Base-by-base conservation (phyloP, 2,329 filamentous ascomycete species). In the Thermothelomyces thermophilus region DNA sequence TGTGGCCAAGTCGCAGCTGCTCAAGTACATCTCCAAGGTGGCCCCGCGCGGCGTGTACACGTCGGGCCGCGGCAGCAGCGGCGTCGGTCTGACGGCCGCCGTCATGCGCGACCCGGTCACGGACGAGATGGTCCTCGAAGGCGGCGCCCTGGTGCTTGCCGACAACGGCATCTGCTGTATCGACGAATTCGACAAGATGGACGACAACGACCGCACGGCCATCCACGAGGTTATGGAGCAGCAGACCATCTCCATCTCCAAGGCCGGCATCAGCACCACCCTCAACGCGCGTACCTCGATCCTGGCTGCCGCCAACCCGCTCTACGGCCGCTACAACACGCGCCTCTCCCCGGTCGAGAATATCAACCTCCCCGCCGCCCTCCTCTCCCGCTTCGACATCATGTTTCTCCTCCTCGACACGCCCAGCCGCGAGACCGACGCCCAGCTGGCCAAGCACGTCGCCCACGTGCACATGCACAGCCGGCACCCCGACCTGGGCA, bases 1-100 rank as follows among this genome's bases (percentile, higher is more conserved):
- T 88, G 93, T 98, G 65, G 93, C 93, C 72, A 98, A 98, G 73
- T 98, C 93, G 33, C 93, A 98, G 73, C 74, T 98, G 58, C 79
- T 98, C 58, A 97, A 96, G 71, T 98, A 98, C 68, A 97, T 98
- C 65, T 89, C 90, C 58, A 97, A 98, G 72, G 93, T 98, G 26
- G 91, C 93, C 1, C 93, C 93, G 54, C 87, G 93, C 56, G 90
- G 90, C 61, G 84, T 90, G 11, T 90, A 90, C 70, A 90, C 86
- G 5, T 87, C 86, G 3, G 86, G 86, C 55, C 84, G 86, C 60
- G 86, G 86, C 66, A 87, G 83, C 71, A 87, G 83, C 66, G 86
- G 86, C 64, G 86, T 90, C 46, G 86, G 86, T 81, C 75, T 90
- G 42, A 90, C 86, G 1, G 86, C 86, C 11, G 86, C 86, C 13